A percentile compares a stretch with the other conserved stretches of the same genome.
phyloP scores from a whole-genome alignment of 1,139 yeast species.

The Suhomyces bokatorum region DNA sequence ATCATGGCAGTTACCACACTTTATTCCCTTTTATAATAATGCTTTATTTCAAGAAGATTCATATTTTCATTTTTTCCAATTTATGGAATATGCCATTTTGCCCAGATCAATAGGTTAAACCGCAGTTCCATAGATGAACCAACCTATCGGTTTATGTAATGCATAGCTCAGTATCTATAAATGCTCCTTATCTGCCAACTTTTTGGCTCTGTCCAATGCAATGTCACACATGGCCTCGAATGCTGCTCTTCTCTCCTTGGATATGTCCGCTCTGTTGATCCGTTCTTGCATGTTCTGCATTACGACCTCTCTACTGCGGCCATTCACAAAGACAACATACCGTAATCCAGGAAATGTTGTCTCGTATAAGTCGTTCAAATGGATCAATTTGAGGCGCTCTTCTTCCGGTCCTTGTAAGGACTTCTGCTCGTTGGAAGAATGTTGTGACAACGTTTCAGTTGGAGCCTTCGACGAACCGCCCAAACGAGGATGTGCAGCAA shows the following conservation, averaged over 20 bases:
- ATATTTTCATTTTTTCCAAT: too few species aligned
- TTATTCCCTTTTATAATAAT: too few species aligned
- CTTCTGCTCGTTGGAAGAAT: conserved; percentile 71
- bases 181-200: conserved; percentile 28
- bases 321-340: conserved; percentile 90
- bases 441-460: conserved; percentile 52
- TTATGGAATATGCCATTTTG: too few species aligned
- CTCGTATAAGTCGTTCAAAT: conserved; percentile 67
- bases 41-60: too few species aligned
- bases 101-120: too few species aligned
- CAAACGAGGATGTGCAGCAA: conserved; percentile 89
- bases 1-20: too few species aligned
- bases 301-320: conserved; percentile 64
- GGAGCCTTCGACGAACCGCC: conserved; percentile 54
- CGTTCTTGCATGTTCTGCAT: conserved; percentile 66
- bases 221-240: conserved; percentile 88
- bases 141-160: too few species aligned
- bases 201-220: conserved; percentile 72
- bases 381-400: conserved; percentile 48
- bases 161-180: not conserved
- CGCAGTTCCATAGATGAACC: too few species aligned
- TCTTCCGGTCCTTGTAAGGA: conserved; percentile 49
- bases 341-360: conserved; percentile 73
- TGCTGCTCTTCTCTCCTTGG: conserved; percentile 62
- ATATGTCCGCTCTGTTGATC: conserved; percentile 54